Evolutionary conservation across 495 filamentous ascomycete species (phyloP), one percentile per base, ranked within the genome.

Genomic region (Geopyxis carbonaria): DNA sequence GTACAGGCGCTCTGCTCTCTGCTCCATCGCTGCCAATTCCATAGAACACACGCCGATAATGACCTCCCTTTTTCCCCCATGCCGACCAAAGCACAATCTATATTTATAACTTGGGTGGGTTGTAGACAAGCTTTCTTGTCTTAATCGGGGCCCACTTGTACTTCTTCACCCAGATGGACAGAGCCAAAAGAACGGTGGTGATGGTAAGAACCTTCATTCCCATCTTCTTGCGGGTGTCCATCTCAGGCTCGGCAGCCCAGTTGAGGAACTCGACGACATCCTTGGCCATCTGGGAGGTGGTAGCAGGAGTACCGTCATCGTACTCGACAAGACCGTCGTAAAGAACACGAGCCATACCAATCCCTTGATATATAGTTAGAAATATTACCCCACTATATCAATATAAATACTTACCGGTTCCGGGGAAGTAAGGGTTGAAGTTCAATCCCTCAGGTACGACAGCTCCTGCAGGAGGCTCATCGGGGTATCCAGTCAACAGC

Each of bases 341-440:
- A 31, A 99, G 73, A 41, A 94, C 87, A 69, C 91, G 86, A 52
- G 78, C 85, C 91, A 99, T 99, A 51, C 80, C 91, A 61, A 99
- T 99, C 52, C 85, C 72, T 75, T 43, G 13, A 22, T 14, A 31
- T 42, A n/a, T 3, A 20, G 19, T 50, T 9, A 15, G 42, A 31
- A 30, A 41, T 14, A 40, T 23, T 31, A 24, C 19, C 16, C 20
- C 16, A n/a, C 25, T 27, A 10, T 20, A 31, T 7, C 18, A 32
- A n/a, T 5, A 45, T 18, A 34, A 18, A 22, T 34, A 34, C 48
- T 34, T 34, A 70, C 72, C 89, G 46, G 89, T 95, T 51, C 91
- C 91, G 36, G 89, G 89, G 75, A 99, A 99, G 69, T 94, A 99
- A 20, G 89, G 89, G 73, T 99, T 99, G 73, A 99, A 99, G 72